Conservation (phyloP, 2,329 filamentous ascomycete genomes). For the Exserohilum turcica region DNA sequence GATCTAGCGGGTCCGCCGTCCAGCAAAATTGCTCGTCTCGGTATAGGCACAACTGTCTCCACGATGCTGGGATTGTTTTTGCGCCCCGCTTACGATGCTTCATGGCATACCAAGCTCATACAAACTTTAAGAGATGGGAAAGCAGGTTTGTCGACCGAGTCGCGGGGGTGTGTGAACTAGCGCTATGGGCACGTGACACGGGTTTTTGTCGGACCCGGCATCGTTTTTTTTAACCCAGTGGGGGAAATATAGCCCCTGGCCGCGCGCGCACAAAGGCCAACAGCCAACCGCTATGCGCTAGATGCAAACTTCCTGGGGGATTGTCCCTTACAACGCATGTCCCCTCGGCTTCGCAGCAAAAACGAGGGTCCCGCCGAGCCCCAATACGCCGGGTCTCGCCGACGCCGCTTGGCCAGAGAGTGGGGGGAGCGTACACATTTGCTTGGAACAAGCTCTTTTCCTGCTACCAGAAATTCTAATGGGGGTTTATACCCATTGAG, state of each 20-base stretch:
- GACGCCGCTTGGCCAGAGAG: constrained; percentile 4
- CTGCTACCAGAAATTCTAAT: not conserved
- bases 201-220: constrained; percentile 3
- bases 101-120: not conserved
- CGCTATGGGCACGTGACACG: constrained; percentile 1
- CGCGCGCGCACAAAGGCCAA: not conserved
- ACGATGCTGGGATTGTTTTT: constrained; percentile 3
- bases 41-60: constrained; percentile 10
- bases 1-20: constrained; percentile 9
- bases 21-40: constrained; percentile 11
- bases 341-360: not conserved
- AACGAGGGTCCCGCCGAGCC: constrained; percentile 1
- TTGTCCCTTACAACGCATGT: not conserved
- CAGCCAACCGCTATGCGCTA: not conserved
- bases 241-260: not conserved
- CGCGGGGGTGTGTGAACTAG: not conserved
- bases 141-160: not conserved
- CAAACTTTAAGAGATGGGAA: not conserved
- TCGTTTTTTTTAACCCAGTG: not conserved
- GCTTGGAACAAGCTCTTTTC: not conserved
- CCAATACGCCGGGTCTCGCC: constrained; percentile 17
- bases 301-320: too few relatives aligned
- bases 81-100: not conserved
- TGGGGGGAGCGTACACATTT: constrained; percentile 1
- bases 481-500: not conserved